Conservation (phyloP, 2,329 filamentous ascomycete genomes). For the Colletotrichum aenigma region DNA sequence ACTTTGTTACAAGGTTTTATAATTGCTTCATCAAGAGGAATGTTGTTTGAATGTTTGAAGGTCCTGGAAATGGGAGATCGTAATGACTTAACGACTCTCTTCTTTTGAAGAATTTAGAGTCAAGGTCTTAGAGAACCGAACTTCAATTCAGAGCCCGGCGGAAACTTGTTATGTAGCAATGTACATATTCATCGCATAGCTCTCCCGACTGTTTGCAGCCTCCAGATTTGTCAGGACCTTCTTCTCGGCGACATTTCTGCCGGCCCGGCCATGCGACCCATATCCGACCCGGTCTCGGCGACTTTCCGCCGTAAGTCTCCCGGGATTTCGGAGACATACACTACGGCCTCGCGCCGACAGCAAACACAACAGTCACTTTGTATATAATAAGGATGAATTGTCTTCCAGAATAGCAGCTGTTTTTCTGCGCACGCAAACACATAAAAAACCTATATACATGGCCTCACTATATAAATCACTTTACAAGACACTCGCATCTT, state of each 20-base stretch:
- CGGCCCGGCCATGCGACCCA: background rate
- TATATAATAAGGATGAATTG: background rate
- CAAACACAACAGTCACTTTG: background rate
- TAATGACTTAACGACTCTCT: background rate
- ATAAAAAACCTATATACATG: background rate
- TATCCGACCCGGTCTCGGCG: background rate
- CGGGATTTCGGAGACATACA: background rate
- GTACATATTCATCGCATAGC: background rate
- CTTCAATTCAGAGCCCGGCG: background rate
- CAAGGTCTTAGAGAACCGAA: background rate
- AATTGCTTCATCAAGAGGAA: too few species aligned
- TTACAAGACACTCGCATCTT: background rate
- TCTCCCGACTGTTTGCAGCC: background rate
- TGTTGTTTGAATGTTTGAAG: background rate
- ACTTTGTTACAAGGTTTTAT: too few species aligned
- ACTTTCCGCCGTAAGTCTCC: conserved; percentile 1
- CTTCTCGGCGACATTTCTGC: background rate
- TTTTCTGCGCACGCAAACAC: background rate
- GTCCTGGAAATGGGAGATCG: background rate
- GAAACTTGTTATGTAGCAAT: background rate
- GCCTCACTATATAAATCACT: background rate
- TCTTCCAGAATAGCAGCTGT: background rate
- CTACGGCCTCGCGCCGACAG: background rate
- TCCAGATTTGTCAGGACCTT: background rate
- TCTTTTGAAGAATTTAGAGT: background rate